Percentiles rank a stretch among this genome's conserved stretches.
phyloP scores from a whole-genome alignment of 176 grass and related monocot genomes.

The Cenchrus fungigraminus region DNA sequence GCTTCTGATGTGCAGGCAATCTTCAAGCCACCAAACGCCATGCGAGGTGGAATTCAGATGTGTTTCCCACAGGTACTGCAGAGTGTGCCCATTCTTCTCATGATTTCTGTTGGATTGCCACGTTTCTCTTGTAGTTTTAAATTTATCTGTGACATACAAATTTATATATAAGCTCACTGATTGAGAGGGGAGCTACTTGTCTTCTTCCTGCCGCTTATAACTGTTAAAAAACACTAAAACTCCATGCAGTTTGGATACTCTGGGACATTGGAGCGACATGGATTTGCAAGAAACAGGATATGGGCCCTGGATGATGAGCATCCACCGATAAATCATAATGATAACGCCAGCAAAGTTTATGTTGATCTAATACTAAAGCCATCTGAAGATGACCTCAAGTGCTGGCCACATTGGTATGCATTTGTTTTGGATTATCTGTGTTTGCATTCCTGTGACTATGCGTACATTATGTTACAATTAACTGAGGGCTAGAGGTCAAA shows the following conservation, averaged over 20 bases:
- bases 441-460: not conserved
- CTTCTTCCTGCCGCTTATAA: not conserved
- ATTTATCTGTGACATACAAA: not conserved
- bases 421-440: slow-evolving; percentile 20
- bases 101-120: not conserved
- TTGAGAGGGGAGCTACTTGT: not conserved
- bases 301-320: slow-evolving; percentile 73
- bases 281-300: slow-evolving; percentile 92
- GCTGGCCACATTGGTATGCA: slow-evolving; percentile 84
- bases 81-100: not conserved
- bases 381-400: slow-evolving; percentile 86
- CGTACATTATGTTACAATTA: slow-evolving; percentile 27
- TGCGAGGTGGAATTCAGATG: slow-evolving; percentile 91
- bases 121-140: not conserved
- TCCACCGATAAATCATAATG: slow-evolving; percentile 39
- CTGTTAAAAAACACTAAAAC: not conserved
- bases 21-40: slow-evolving; percentile 79
- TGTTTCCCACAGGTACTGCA: slow-evolving; percentile 84
- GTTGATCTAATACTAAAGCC: slow-evolving; percentile 87
- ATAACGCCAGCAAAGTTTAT: slow-evolving; percentile 47
- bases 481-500: not conserved
- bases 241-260: slow-evolving; percentile 69
- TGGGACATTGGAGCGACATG: slow-evolving; percentile 79
- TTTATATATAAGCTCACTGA: not conserved
- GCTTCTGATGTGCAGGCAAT: slow-evolving; percentile 63